A percentile compares a stretch with the other conserved stretches of the same genome.
Conservation (phyloP, 768 basidiomycete genomes). For the Rhodotorula paludigena region DNA sequence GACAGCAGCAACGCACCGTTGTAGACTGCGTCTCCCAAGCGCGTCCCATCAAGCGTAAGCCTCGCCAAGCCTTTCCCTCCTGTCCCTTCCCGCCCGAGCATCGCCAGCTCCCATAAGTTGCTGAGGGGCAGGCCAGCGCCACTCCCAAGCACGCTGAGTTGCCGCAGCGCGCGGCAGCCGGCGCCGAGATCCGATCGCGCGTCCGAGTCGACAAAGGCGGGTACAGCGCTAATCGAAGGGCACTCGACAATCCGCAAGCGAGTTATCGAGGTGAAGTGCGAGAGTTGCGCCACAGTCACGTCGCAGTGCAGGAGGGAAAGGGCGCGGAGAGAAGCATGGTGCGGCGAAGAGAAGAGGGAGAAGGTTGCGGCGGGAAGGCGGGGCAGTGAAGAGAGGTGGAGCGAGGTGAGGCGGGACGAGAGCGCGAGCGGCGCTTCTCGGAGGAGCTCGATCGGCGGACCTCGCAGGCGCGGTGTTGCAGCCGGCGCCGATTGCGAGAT, state of each 20-base stretch:
- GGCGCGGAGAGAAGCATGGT: neutral
- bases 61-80: neutral
- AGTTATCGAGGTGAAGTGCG: neutral
- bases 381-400: slow-evolving; percentile 4
- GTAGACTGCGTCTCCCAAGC: neutral
- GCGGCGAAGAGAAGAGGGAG: neutral
- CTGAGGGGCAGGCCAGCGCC: neutral
- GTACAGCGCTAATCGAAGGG: neutral
- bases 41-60: neutral
- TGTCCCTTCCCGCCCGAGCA: neutral
- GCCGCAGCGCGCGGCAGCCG: neutral
- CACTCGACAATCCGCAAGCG: slow-evolving; percentile 7
- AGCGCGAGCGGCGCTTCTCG: neutral
- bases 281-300: neutral
- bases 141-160: neutral
- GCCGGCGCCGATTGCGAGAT: neutral
- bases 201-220: neutral
- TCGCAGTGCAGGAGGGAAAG: slow-evolving; percentile 4
- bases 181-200: neutral
- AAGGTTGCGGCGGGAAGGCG: neutral
- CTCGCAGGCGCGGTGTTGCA: neutral
- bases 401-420: neutral
- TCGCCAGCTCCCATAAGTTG: slow-evolving; percentile 9
- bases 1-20: neutral
- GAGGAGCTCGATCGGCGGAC: neutral